Percentiles rank a stretch among this genome's conserved stretches.
phyloP scores from a whole-genome alignment of 768 basidiomycete genomes.

The Lentinus brumalis region DNA sequence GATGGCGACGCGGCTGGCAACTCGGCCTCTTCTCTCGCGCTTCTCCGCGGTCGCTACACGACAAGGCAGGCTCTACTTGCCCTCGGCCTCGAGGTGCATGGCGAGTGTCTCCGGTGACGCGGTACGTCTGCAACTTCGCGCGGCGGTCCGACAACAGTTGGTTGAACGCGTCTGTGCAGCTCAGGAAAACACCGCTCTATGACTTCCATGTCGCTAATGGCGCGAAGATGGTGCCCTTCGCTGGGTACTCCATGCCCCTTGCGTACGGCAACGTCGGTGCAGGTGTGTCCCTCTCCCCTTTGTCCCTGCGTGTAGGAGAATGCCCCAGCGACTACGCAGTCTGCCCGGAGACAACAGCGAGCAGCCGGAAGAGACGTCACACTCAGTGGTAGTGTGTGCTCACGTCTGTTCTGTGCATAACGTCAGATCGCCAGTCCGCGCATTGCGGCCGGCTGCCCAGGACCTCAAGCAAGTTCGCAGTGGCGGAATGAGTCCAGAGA shows the following conservation, averaged over 20 bases:
- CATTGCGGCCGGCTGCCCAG: no score
- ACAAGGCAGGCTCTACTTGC: neutral
- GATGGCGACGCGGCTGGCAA: neutral
- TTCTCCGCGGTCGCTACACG: neutral
- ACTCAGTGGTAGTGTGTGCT: no score
- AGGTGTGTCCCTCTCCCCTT: conserved; percentile 44
- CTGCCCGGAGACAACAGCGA: no score
- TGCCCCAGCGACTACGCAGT: no score
- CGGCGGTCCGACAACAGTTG: no score
- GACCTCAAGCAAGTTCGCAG: no score
- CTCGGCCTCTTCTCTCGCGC: conserved; percentile 1
- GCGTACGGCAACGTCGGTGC: conserved; percentile 82
- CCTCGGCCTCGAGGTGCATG: conserved; percentile 2
- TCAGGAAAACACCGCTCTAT: conserved; percentile 74
- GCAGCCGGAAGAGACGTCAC: no score
- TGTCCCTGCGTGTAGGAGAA: neutral
- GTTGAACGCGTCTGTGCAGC: conserved; percentile 30
- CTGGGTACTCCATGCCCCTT: conserved; percentile 94
- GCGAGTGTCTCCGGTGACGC: conserved; percentile 4
- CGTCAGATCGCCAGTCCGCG: no score
- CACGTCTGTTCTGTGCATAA: no score
- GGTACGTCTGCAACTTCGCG: neutral
- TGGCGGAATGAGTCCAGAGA: no score
- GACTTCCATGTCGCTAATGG: conserved; percentile 84
- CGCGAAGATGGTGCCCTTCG: conserved; percentile 96